A percentile compares a stretch with the other conserved stretches of the same genome.
Conservation (phyloP, 2,329 filamentous ascomycete species). For the Colletotrichum abscissum region DNA sequence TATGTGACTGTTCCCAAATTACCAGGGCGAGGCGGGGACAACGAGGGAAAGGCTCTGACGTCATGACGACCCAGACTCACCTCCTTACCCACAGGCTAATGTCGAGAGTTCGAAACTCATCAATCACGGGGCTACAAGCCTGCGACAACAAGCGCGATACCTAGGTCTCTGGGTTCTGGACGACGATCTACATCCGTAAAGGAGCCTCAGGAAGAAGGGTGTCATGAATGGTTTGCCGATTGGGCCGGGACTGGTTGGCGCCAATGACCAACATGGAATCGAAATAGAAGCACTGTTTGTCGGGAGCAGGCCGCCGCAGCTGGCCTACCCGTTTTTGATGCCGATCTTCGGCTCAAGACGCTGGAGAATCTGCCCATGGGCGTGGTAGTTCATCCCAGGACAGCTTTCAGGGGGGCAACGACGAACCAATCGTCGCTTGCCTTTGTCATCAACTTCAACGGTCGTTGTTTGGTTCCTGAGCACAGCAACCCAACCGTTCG, state of each 20-base stretch:
- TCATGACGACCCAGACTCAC: slow-evolving; percentile 16
- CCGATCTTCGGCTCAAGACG: slow-evolving; percentile 8
- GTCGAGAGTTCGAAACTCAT: slow-evolving; percentile 23
- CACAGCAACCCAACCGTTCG: neutral
- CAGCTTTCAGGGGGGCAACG: neutral
- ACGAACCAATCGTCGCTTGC: slow-evolving; percentile 1
- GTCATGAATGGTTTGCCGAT: neutral
- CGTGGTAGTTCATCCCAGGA: slow-evolving; percentile 24
- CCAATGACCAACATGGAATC: slow-evolving; percentile 7
- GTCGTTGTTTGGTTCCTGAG: neutral
- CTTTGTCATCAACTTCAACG: slow-evolving; percentile 2
- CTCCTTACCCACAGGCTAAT: slow-evolving; percentile 30
- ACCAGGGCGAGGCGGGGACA: slow-evolving; percentile 12
- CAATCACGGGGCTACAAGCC: neutral
- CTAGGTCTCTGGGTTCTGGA: neutral
- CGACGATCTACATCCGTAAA: neutral
- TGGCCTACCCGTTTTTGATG: slow-evolving; percentile 4
- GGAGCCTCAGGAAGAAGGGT: neutral
- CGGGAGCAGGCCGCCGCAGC: slow-evolving; percentile 1
- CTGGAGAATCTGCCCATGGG: slow-evolving; percentile 9
- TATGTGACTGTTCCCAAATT: slow-evolving; percentile 14
- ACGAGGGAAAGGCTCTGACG: slow-evolving; percentile 22
- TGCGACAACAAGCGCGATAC: slow-evolving; percentile 6
- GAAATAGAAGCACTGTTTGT: neutral
- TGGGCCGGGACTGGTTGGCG: neutral